Percentiles rank a stretch among this genome's conserved stretches.
These are phyloP conservation scores for Trypanosoma grayi DNA, from an alignment of 208 protist genomes.

Conservation along the genomic window DNA sequence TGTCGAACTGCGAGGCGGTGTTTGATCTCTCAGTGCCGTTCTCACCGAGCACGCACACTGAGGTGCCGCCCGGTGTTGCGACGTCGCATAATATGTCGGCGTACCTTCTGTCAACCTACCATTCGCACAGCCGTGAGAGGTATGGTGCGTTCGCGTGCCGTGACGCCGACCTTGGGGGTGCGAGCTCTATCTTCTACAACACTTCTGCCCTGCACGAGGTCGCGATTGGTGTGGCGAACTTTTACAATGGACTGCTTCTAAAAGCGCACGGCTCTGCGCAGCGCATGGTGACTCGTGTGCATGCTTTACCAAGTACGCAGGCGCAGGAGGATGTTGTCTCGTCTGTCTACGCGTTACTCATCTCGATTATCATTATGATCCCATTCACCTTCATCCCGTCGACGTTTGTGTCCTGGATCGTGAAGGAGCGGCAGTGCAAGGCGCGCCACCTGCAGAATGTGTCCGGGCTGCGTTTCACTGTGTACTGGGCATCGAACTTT, in stretches of 20 bases:
- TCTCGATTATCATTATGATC: slow-evolving; percentile 61
- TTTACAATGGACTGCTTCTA: slow-evolving; percentile 43
- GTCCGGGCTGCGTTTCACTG: slow-evolving; percentile 54
- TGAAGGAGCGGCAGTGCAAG: slow-evolving; percentile 80
- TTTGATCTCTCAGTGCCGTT: no score
- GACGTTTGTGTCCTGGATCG: slow-evolving; percentile 67
- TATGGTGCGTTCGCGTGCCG: slow-evolving; percentile 58
- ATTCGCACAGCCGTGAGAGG: no score
- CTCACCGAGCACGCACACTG: no score
- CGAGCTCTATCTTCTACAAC: slow-evolving; percentile 54
- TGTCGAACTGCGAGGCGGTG: no score
- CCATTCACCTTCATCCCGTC: slow-evolving; percentile 71
- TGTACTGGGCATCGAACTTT: slow-evolving; percentile 81
- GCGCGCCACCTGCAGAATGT: slow-evolving; percentile 77
- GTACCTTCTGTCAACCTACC: no score
- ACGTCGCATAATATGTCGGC: no score
- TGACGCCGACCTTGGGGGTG: slow-evolving; percentile 8
- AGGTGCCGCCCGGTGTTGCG: no score
- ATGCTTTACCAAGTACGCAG: no score
- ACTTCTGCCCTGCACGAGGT: slow-evolving; percentile 38
- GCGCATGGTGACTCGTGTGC: no score
- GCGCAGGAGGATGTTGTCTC: slow-evolving; percentile 20
- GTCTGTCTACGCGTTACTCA: slow-evolving; percentile 47
- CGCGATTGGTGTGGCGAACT: slow-evolving; percentile 29
- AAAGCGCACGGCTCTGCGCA: slow-evolving; percentile 31